Percentiles rank a stretch among this genome's conserved stretches.
Conservation (phyloP, 1,139 yeast species). For the Spencermartinsiella ligniputridi region DNA sequence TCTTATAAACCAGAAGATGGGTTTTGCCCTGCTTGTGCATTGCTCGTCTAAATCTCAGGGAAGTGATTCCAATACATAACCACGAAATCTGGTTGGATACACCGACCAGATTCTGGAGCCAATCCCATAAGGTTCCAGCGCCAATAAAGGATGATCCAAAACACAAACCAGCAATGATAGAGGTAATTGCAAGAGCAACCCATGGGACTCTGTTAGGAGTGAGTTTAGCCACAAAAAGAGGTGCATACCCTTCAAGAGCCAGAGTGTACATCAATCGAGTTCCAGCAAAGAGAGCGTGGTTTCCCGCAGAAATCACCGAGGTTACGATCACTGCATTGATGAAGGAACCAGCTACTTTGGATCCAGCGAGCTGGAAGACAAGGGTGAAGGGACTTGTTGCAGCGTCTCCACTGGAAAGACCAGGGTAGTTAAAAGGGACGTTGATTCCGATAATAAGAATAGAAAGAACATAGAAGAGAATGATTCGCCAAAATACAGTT, state of each 20-base stretch:
- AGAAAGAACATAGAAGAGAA: conserved; percentile 44
- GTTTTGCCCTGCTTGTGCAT: conserved; percentile 36
- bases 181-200: conserved; percentile 38
- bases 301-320: conserved; percentile 49
- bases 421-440: conserved; percentile 44
- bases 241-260: conserved; percentile 48
- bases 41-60: conserved; percentile 45
- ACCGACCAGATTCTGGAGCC: conserved; percentile 66
- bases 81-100: conserved; percentile 53
- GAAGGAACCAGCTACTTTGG: conserved; percentile 44
- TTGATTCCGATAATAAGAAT: conserved; percentile 45
- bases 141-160: conserved; percentile 53
- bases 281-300: conserved; percentile 49
- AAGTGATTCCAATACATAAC: conserved; percentile 49
- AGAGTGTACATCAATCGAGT: conserved; percentile 46
- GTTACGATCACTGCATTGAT: conserved; percentile 50
- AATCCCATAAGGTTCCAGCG: conserved; percentile 51
- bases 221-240: conserved; percentile 41
- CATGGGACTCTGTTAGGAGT: conserved; percentile 49
- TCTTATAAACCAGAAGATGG: conserved; percentile 35
- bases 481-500: conserved; percentile 53
- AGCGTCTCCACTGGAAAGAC: conserved; percentile 39
- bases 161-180: conserved; percentile 54
- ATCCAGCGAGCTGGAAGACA: conserved; percentile 51
- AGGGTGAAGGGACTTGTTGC: conserved; percentile 63